These are phyloP conservation scores for Withania somnifera DNA, from an alignment of 305 asterid species.

Conservation along the genomic window DNA sequence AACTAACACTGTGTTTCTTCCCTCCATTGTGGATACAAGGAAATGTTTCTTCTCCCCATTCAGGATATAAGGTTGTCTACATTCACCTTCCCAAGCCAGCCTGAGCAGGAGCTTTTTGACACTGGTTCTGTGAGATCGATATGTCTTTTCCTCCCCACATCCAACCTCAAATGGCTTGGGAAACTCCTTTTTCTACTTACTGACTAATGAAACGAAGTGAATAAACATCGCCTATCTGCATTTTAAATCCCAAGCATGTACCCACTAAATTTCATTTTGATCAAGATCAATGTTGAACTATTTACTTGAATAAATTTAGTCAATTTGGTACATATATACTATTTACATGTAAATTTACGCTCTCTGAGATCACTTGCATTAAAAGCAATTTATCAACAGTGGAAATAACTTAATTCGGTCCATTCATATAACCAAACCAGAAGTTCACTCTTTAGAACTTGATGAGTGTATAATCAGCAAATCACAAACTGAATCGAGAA, in stretches of 20 bases:
- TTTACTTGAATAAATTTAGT: not conserved
- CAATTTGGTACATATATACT: not conserved
- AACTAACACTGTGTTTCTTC: not conserved
- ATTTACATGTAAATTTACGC: not conserved
- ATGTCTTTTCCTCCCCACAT: not conserved
- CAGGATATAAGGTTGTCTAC: not conserved
- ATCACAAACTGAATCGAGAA: not conserved
- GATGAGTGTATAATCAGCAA: not conserved
- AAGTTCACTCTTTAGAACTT: not conserved
- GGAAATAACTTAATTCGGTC: not conserved
- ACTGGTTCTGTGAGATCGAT: not conserved
- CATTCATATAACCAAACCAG: not conserved
- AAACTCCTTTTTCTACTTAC: not conserved
- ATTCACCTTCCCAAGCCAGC: not conserved
- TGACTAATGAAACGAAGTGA: not conserved
- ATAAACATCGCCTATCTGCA: not conserved
- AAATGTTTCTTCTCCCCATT: too few relatives aligned
- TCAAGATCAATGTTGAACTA: not conserved
- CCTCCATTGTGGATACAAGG: not conserved
- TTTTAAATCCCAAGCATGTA: not conserved
- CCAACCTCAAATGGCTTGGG: not conserved
- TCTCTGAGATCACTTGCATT: not conserved
- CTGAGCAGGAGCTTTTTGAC: not conserved
- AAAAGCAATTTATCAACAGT: not conserved
- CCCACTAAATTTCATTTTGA: not conserved